Conservation (phyloP, 345 rosid genomes). For the Angophora floribunda region DNA sequence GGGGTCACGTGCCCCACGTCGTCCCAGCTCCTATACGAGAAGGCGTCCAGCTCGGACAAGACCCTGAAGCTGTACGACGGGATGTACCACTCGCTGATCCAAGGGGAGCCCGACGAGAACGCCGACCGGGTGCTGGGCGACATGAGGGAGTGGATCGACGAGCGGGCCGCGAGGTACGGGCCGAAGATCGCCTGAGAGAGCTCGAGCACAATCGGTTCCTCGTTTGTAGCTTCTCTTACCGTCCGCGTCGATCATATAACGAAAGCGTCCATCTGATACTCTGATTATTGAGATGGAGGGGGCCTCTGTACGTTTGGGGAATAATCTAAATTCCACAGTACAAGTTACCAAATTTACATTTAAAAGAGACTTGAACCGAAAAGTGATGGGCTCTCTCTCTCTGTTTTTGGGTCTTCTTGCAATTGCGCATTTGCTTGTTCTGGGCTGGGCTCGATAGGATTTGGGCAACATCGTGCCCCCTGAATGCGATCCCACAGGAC, state of each 20-base stretch:
- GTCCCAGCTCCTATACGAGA: conserved; percentile 67
- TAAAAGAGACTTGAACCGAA: not conserved
- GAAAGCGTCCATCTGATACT: not conserved
- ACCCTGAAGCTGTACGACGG: conserved; percentile 79
- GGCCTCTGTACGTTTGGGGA: not conserved
- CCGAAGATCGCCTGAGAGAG: not conserved
- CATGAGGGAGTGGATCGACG: conserved; percentile 97
- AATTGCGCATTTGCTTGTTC: not conserved
- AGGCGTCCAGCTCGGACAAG: conserved; percentile 67
- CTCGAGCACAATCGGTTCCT: not conserved
- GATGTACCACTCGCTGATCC: conserved; percentile 89
- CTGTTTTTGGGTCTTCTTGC: not conserved
- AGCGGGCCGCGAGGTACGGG: conserved; percentile 60
- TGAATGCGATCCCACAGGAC: not conserved
- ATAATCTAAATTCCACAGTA: not conserved
- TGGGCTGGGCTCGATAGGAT: not conserved
- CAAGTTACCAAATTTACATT: not conserved
- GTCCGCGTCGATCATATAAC: not conserved
- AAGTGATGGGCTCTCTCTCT: not conserved
- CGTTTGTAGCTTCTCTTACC: not conserved
- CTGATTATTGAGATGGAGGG: not conserved
- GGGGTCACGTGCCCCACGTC: conserved; percentile 73
- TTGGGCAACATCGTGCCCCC: not conserved
- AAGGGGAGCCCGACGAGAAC: conserved; percentile 88
- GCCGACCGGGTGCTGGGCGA: conserved; percentile 66